Evolutionary conservation across 192 early-diverging fungal species (phyloP).

Genomic region (Backusella tuberculispora): DNA sequence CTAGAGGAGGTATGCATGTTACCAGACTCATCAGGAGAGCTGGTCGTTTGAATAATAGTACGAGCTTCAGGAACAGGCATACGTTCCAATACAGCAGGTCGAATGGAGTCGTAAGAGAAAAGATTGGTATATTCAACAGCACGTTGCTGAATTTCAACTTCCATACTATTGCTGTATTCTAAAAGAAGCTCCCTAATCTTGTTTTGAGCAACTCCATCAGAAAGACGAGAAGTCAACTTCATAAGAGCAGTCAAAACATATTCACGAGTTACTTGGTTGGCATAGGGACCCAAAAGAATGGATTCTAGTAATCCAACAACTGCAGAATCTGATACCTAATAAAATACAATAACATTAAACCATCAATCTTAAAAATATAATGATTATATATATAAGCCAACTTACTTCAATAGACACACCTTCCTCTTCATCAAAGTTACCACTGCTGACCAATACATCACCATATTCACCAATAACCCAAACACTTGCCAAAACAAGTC

Average conservation of each 20-base stretch:
- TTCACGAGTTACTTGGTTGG: conserved; percentile 77
- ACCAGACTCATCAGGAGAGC: conserved; percentile 21
- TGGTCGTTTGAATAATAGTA: conserved; percentile 36
- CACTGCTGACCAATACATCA: conserved; percentile 79
- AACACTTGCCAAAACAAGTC: conserved; percentile 83
- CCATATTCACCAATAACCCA: conserved; percentile 99
- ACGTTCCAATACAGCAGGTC: conserved; percentile 84
- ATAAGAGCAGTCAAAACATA: conserved; percentile 87
- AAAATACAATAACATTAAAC: neutral
- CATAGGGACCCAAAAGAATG: conserved; percentile 81
- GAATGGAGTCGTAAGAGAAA: conserved; percentile 73
- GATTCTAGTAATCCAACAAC: conserved; percentile 76
- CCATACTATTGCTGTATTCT: conserved; percentile 69
- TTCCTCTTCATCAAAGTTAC: conserved; percentile 67
- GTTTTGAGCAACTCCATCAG: conserved; percentile 43
- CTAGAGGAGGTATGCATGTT: conserved; percentile 5
- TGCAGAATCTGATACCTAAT: conserved; percentile 66
- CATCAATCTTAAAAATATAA: neutral
- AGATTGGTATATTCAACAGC: conserved; percentile 90
- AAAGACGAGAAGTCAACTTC: conserved; percentile 88
- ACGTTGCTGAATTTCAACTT: conserved; percentile 94
- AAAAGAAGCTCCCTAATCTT: conserved; percentile 64
- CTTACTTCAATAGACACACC: conserved; percentile 59
- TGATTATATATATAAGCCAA: neutral
- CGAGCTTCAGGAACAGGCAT: conserved; percentile 85